Base-by-base conservation (phyloP, 768 basidiomycete genomes). In the Naganishia onofrii region DNA sequence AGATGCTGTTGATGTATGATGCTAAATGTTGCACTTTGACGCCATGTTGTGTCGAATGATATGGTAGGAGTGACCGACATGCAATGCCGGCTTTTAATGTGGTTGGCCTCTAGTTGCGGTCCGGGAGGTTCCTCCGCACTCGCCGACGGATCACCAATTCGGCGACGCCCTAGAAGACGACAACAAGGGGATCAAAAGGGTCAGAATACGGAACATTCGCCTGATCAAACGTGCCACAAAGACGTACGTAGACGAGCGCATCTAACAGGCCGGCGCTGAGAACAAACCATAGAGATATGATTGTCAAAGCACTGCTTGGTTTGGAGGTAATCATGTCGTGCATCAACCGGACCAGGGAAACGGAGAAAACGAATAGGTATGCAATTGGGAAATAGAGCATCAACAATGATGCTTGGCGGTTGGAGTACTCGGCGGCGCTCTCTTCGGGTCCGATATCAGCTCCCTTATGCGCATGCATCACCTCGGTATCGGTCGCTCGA, bases 371-470 rank as follows among this genome's bases (percentile, higher is more conserved):
- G 36, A 76, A 21, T 63, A 80, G 68, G 60, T 80, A 80, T 13
- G 79, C 77, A 23, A 80, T 66, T 13, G 79, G 79, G 73, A 80
- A 79, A 63, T 78, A 80, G 46, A 80, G 69, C 79, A 80, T 80
- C 66, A 80, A 71, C 38, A 80, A 66, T 64, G 77, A 77, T 9
- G 79, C 79, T 71, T 80, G 79, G 29, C 79, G 71, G 64, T 80
- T 80, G 70, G 79, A 77, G 54, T 80, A 80, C 32, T 74, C 74
- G 54, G 78, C 60, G 12, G 79, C 78, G n/a, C 75, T 76, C 46
- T 77, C 69, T 66, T 75, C 74, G 13, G 67, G 52, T 32, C 26
- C 31, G 44, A 60, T 42, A 29, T 51, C 55, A 15, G 67, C 51
- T 21, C 57, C 67, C 17, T 65, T 68, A 8, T 66, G 58, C 52